phyloP scores from a whole-genome alignment of 2,329 filamentous ascomycete genomes.

The Botrytis paeoniae region DNA sequence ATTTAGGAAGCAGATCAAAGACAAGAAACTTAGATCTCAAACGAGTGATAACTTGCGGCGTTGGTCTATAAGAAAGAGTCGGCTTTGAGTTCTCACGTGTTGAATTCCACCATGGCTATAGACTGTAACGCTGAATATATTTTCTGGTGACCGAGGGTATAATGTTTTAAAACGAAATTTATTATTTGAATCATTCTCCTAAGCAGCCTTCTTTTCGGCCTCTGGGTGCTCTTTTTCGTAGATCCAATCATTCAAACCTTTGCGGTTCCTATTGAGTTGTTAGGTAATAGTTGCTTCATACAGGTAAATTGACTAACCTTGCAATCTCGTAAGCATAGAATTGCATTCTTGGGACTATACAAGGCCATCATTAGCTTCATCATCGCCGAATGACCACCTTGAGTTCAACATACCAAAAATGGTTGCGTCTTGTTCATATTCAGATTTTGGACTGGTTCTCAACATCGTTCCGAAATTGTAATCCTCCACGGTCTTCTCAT shows the following conservation, averaged over 20 bases:
- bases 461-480: constrained; percentile 98
- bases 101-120: background rate
- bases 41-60: background rate
- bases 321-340: constrained; percentile 78
- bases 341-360: constrained; percentile 63
- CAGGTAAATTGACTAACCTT: constrained; percentile 34
- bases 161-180: background rate
- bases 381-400: background rate
- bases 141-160: background rate
- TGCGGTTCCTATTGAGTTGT: constrained; percentile 59
- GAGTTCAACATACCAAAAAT: constrained; percentile 71
- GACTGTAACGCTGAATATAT: background rate
- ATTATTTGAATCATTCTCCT: constrained; percentile 8
- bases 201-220: constrained; percentile 33
- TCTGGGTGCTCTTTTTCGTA: constrained; percentile 75
- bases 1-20: background rate
- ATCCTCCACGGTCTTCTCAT: constrained; percentile 93
- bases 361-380: constrained; percentile 20
- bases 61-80: background rate
- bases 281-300: background rate
- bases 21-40: background rate
- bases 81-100: background rate
- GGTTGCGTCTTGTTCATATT: constrained; percentile 85
- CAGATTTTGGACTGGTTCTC: constrained; percentile 69
- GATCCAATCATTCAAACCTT: constrained; percentile 94